Evolutionary conservation across 164 flowering plant genomes (phyloP).

Genomic region (Akebia trifoliata): DNA sequence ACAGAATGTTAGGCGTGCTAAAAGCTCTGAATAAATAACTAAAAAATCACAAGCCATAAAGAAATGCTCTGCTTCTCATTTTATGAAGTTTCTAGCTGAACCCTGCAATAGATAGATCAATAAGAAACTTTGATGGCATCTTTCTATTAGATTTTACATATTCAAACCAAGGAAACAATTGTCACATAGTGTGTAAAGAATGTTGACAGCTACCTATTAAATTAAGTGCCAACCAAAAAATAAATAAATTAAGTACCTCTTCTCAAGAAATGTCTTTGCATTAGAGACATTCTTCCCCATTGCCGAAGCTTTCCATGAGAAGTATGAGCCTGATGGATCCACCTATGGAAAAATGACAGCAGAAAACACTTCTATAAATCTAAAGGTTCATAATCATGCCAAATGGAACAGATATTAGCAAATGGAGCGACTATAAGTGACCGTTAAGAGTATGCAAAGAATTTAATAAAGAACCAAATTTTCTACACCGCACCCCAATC

Average conservation of each 20-base stretch:
- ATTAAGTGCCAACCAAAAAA: too few relatives aligned
- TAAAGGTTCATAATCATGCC: not conserved
- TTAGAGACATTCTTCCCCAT: slow-evolving; percentile 99
- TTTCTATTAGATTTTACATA: too few relatives aligned
- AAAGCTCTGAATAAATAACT: not conserved
- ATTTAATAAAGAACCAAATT: too few relatives aligned
- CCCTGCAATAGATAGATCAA: not conserved
- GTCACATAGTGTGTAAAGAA: too few relatives aligned
- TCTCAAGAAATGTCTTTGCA: slow-evolving; percentile 98
- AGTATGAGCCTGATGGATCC: slow-evolving; percentile 99
- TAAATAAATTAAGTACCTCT: slow-evolving; percentile 53
- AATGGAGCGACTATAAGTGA: too few relatives aligned
- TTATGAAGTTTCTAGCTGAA: not conserved
- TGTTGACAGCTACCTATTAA: not conserved
- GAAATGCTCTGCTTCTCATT: too few relatives aligned
- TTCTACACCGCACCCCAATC: too few relatives aligned
- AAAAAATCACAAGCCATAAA: not conserved
- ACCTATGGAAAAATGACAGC: slow-evolving; percentile 41
- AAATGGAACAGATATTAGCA: not conserved
- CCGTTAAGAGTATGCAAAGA: too few relatives aligned
- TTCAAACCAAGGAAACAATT: too few relatives aligned
- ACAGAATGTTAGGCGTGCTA: not conserved
- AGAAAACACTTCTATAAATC: not conserved
- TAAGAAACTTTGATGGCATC: not conserved
- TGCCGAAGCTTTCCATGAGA: slow-evolving; percentile 99